Percentiles rank a stretch among this genome's conserved stretches.
phyloP scores from a whole-genome alignment of 306 rosid species.

The Corylus avellana region DNA sequence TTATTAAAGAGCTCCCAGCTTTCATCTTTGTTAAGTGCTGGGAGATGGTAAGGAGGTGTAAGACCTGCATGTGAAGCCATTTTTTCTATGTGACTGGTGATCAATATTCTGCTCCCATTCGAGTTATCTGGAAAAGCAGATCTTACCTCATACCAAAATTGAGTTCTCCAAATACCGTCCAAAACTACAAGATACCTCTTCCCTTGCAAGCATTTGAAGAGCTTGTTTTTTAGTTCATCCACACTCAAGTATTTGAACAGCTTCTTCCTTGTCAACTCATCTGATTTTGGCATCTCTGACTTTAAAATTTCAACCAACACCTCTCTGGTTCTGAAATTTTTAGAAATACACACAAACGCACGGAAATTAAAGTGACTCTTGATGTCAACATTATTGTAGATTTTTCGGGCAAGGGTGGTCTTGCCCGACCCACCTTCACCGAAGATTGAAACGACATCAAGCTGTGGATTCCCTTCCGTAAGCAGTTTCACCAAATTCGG shows the following conservation, averaged over 20 bases:
- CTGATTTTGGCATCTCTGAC: background rate
- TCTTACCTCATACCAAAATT: slow-evolving; percentile 10
- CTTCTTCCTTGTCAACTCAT: background rate
- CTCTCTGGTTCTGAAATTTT: accelerated
- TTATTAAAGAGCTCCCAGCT: slow-evolving; percentile 36
- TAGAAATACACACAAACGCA: background rate
- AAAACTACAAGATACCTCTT: slow-evolving; percentile 7
- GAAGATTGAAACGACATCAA: background rate
- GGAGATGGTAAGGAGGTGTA: background rate
- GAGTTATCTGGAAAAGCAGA: slow-evolving; percentile 11
- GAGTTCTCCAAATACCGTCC: slow-evolving; percentile 12
- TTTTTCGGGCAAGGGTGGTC: background rate
- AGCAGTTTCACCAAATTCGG: background rate
- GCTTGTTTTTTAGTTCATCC: background rate
- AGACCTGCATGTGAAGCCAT: background rate
- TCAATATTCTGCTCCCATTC: slow-evolving; percentile 25
- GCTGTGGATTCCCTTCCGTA: too few species aligned
- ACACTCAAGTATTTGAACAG: background rate
- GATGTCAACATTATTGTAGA: background rate
- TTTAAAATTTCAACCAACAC: background rate
- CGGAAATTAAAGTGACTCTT: background rate
- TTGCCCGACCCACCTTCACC: background rate
- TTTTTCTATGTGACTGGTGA: slow-evolving; percentile 24
- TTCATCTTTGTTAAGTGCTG: slow-evolving; percentile 14
- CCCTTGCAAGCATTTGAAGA: background rate